Evolutionary conservation across 371 early-diverging fungal genomes (phyloP), one percentile per base, ranked within the genome.

Genomic region (Caulochytrium protostelioides): DNA sequence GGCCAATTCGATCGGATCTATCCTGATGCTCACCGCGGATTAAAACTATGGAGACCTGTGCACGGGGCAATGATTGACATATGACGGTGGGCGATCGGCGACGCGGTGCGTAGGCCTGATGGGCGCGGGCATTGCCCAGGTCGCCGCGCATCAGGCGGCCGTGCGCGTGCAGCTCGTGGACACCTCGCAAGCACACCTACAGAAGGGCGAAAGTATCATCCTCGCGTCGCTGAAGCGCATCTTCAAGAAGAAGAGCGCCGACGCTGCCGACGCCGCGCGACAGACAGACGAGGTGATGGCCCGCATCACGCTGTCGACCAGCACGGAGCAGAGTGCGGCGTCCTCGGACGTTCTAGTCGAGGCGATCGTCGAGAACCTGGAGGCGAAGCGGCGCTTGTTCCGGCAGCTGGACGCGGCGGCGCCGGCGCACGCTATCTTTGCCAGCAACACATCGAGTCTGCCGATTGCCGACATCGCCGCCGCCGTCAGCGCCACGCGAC

Each of bases 91-190:
- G n/a, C 25, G 25, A 7, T 25, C 25, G 25, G 8, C 33, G 8
- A 10, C 16, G 6, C 6, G 5, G 17, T 28, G 14, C 19, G 6
- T 14, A 44, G 49, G 51, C 4, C 63, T 87, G 34, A 92, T 92
- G 92, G 92, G 92, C 24, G 76, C 87, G 4, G 89, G 91, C 37
- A 85, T 89, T 39, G 85, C 67, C n/a, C 90, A 91, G 44, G 86
- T 89, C 0, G 79, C 84, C 6, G 90, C 90, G 10, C 76, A 75
- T 46, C 53, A n/a, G 27, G 9, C 6, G 14, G 14, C n/a, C 28
- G 22, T 2, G 15, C 10, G 7, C 12, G 8, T 23, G 20, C 23
- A 37, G 29, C n/a, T n/a, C n/a, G 76, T 82, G 13, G 84, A 84
- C 42, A 60, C 76, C 22, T 62, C 52, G 35, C 58, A 65, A 13